Base-by-base conservation (phyloP, 2,329 filamentous ascomycete species). In the Tolypocladium album region DNA sequence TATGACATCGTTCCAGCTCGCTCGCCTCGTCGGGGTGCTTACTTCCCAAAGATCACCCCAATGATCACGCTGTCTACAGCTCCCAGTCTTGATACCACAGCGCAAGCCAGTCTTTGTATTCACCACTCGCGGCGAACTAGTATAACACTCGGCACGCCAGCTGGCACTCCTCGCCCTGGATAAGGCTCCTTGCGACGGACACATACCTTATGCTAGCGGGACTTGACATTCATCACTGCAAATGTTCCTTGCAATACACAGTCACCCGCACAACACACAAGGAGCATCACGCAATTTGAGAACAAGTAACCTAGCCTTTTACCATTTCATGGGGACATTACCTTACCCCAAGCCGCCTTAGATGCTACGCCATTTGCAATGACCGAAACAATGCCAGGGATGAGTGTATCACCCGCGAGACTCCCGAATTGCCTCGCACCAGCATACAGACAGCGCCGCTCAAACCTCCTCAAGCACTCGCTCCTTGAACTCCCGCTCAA, bases 401-500 rank as follows among this genome's bases (percentile, higher is more conserved):
- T 67, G 66, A 69, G 66, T 70, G 66, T 67, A 68, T 70, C 69
- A 68, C 67, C 67, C 65, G 64, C 66, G 67, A 68, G 66, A 66
- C 64, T 64, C 67, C 69, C 66, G 68, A 55, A 66, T 68, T 64
- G 68, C 64, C 69, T 71, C 67, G 64, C 66, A 65, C 67, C 67
- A 55, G 50, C 50, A n/a, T 69, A 62, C 65, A 66, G 64, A 50
- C 59, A 60, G 66, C 63, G 64, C 63, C 73, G 72, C 82, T 92
- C 91, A 97, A 81, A 97, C 94, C 77, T 86, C 87, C 77, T 96
- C 90, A 72, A 97, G 85, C 74, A 97, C 91, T 74, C 84, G 85
- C 88, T 99, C 93, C 90, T 97, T 96, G 89, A 97, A 99, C 82
- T 99, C 93, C 75, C 92, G 84, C 87, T 97, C 94, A 69, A 95